A percentile compares a stretch with the other conserved stretches of the same genome.
Conservation (phyloP, 2,329 filamentous ascomycete genomes). For the Epichloe coenophiala region DNA sequence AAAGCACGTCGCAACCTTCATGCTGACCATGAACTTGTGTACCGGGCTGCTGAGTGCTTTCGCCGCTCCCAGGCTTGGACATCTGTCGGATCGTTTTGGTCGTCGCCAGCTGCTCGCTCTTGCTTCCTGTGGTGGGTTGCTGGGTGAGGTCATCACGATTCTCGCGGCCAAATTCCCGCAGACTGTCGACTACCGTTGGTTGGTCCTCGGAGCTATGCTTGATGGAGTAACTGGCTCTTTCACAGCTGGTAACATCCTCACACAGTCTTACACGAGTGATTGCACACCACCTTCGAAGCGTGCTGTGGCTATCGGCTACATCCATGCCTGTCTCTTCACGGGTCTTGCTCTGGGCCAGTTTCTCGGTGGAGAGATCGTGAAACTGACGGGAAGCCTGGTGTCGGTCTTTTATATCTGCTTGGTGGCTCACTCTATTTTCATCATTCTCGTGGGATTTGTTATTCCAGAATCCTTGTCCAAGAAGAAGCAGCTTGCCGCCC, state of each 20-base stretch:
- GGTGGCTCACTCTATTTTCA: conserved; percentile 58
- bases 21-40: conserved; percentile 52
- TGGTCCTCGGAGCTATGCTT: conserved; percentile 61
- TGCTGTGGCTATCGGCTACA: conserved; percentile 74
- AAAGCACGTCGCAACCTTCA: conserved; percentile 62
- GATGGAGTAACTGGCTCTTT: conserved; percentile 86
- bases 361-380: conserved; percentile 66
- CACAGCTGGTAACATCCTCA: conserved; percentile 62
- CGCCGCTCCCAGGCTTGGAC: conserved; percentile 68
- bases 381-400: conserved; percentile 59
- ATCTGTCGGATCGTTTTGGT: conserved; percentile 77
- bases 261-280: conserved; percentile 79
- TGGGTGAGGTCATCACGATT: conserved; percentile 65
- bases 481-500: conserved; percentile 55
- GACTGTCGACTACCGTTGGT: conserved; percentile 58
- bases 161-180: conserved; percentile 65
- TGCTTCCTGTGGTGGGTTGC: conserved; percentile 59
- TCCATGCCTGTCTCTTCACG: conserved; percentile 77
- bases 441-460: conserved; percentile 54
- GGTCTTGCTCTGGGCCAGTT: conserved; percentile 84
- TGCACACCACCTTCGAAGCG: conserved; percentile 70
- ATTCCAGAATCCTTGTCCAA: conserved; percentile 77
- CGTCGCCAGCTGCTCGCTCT: conserved; percentile 61
- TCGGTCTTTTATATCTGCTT: conserved; percentile 77
- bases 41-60: conserved; percentile 68